Evolutionary conservation across 441 rosid species (phyloP).

Genomic region (Croton setiger): DNA sequence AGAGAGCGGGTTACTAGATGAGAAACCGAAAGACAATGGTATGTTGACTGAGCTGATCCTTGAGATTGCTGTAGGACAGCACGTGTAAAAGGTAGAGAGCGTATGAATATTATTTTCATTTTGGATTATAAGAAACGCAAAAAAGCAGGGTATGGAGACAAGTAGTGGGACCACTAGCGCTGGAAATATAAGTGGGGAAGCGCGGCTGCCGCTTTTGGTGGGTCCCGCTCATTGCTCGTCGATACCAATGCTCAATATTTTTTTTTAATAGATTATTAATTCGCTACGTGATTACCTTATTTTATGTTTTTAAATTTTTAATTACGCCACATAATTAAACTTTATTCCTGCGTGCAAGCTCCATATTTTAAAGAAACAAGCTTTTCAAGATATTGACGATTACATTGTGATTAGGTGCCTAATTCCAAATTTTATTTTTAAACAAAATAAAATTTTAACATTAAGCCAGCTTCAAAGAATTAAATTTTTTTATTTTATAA

Average conservation of each 20-base stretch:
- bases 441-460: no score
- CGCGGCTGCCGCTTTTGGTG: slow-evolving; percentile 49
- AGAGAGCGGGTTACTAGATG: background rate
- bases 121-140: background rate
- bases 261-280: background rate
- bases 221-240: slow-evolving; percentile 32
- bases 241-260: slow-evolving; percentile 25
- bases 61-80: slow-evolving; percentile 24
- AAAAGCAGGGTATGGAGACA: slow-evolving; percentile 15
- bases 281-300: no score
- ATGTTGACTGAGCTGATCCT: slow-evolving; percentile 17
- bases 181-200: slow-evolving; percentile 33
- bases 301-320: no score
- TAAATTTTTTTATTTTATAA: no score
- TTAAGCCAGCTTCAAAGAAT: no score
- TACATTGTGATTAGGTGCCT: no score
- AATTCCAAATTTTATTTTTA: no score
- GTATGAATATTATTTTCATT: background rate
- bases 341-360: no score
- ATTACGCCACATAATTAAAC: no score
- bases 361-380: no score
- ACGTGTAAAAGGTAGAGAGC: slow-evolving; percentile 21
- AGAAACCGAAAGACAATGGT: slow-evolving; percentile 13
- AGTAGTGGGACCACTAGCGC: slow-evolving; percentile 28
- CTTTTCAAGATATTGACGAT: no score